Percentiles rank a stretch among this genome's conserved stretches.
Evolutionary conservation across 495 filamentous ascomycete species (phyloP).

Genomic region (Aspergillus sclerotioniger): DNA sequence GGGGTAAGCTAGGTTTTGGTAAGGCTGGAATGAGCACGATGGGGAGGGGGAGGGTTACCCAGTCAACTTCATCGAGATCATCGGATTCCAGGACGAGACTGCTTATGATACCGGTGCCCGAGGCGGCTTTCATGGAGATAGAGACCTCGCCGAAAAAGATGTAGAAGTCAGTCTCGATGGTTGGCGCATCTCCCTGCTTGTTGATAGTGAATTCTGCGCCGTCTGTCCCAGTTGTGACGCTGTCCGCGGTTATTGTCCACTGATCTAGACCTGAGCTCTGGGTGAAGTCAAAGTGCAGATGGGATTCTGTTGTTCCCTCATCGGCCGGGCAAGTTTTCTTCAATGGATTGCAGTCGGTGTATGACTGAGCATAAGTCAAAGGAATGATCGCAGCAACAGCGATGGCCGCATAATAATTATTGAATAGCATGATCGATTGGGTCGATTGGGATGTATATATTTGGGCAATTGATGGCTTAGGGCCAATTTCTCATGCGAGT

Average conservation of each 20-base stretch:
- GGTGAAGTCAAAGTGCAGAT: conserved; percentile 64
- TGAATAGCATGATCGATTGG: no score
- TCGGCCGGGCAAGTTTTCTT: conserved; percentile 57
- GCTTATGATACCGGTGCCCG: conserved; percentile 72
- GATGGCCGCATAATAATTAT: no score
- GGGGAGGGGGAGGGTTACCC: conserved; percentile 48
- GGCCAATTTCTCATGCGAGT: no score
- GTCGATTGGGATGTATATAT: no score
- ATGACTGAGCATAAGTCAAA: conserved; percentile 33
- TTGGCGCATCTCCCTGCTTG: conserved; percentile 70
- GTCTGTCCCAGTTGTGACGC: conserved; percentile 44
- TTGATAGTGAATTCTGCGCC: conserved; percentile 72
- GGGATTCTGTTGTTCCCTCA: conserved; percentile 56
- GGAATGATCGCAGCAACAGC: neutral
- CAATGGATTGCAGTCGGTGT: conserved; percentile 40
- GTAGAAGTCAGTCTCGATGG: conserved; percentile 69
- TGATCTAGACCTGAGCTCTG: conserved; percentile 48
- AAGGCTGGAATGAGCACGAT: neutral
- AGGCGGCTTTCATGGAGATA: conserved; percentile 67
- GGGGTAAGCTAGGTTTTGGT: neutral
- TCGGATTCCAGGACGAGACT: conserved; percentile 84
- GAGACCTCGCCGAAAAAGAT: conserved; percentile 75
- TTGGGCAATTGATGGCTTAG: no score
- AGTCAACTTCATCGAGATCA: conserved; percentile 90
- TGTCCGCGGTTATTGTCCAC: conserved; percentile 62